Conservation (phyloP, 768 basidiomycete genomes). For the Gloeophyllum trabeum region DNA sequence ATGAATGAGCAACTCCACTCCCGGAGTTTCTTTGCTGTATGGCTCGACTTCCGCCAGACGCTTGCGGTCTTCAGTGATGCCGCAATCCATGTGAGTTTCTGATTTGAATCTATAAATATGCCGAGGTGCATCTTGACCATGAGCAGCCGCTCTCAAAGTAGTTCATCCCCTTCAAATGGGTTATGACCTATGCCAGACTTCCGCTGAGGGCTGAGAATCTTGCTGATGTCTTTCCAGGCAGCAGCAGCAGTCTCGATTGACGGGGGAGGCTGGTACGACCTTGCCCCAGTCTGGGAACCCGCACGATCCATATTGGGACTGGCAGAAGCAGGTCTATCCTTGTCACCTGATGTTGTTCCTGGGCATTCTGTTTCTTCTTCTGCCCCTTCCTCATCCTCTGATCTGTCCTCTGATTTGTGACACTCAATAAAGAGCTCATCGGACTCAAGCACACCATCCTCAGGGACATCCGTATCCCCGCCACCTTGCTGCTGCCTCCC, state of each 20-base stretch:
- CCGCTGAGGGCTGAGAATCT: not conserved
- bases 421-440: not conserved
- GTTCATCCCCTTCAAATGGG: slow-evolving; percentile 1
- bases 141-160: not conserved
- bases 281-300: not conserved
- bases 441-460: too few relatives aligned
- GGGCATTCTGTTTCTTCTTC: too few relatives aligned
- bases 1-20: not conserved
- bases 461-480: not conserved
- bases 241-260: not conserved
- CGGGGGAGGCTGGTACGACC: not conserved
- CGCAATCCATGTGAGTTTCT: not conserved
- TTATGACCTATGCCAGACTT: not conserved
- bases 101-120: not conserved
- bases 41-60: not conserved
- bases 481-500: not conserved
- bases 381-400: not conserved
- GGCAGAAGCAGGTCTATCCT: not conserved
- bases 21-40: not conserved
- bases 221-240: not conserved
- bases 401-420: not conserved
- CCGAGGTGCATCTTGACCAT: not conserved
- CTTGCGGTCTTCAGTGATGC: not conserved
- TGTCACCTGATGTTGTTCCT: too few relatives aligned
- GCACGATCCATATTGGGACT: not conserved